Evolutionary conservation across 306 rosid genomes (phyloP), one percentile per base, ranked within the genome.

Genomic region (Oxytropis ochrocephala): DNA sequence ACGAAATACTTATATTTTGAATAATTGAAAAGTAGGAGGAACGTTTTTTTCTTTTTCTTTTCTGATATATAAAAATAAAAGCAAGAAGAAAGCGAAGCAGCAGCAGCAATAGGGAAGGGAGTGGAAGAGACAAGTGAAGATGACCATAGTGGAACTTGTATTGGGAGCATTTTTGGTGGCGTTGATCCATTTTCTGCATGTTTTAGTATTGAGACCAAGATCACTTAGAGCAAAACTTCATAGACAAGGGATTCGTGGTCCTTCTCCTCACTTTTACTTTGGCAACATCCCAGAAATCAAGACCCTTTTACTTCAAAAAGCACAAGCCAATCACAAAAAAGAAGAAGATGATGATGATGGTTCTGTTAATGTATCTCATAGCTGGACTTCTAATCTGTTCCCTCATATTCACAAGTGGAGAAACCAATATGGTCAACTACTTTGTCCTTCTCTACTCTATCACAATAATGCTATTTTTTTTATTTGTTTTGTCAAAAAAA

Each of bases 181-280:
- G 35, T 11, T 57, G 19, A 7, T 76, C 0, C 77, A 81, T 69
- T 14, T 79, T 11, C 69, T 50, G 12, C 59, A 82, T 8, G 54
- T n/a, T 8, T 8, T 85, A 39, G 38, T 81, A 0, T 47, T 70
- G 77, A 84, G 72, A 42, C 89, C 91, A 59, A 75, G 38, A 69
- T 70, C 84, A 46, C 49, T 81, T 0, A 65, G 92, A 80, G 75
- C 80, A 14, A 89, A 80, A 80, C 86, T 92, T 69, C 76, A 65
- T 4, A 81, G 36, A 47, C 96, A 92, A 42, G 95, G 95, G 11
- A 87, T 89, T 57, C 16, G 58, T 66, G 98, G 98, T 0, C 95
- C 95, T 72, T 57, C 79, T 3, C 82, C 89, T 57, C 84, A 85
- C 14, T 75, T 84, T 4, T 64, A 79, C 44, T 54, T 82, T 11